These are phyloP conservation scores for Ceratocystis papillata DNA, from an alignment of 2,329 filamentous ascomycete genomes.

Conservation along the genomic window DNA sequence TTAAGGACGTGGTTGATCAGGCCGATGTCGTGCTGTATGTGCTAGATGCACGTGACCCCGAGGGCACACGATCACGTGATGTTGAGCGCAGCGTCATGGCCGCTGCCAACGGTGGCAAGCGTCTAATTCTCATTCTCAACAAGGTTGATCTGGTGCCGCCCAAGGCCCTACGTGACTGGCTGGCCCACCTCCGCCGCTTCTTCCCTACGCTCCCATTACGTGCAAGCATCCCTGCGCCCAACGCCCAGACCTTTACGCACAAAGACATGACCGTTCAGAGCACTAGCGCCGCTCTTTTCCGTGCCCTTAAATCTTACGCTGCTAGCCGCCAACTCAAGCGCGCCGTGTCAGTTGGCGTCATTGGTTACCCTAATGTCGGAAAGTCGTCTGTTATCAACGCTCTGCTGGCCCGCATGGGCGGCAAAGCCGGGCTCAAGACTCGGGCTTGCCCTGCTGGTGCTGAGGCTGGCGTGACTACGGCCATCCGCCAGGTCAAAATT, in stretches of 20 bases:
- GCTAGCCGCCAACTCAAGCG: constrained; percentile 76
- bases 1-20: constrained; percentile 82
- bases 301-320: constrained; percentile 79
- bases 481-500: constrained; percentile 79
- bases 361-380: constrained; percentile 91
- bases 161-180: constrained; percentile 71
- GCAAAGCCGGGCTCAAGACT: constrained; percentile 45
- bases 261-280: constrained; percentile 76
- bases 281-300: constrained; percentile 76
- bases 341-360: constrained; percentile 80
- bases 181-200: constrained; percentile 70
- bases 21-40: constrained; percentile 90
- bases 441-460: constrained; percentile 75
- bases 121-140: constrained; percentile 84
- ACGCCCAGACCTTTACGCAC: constrained; percentile 87
- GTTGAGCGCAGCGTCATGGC: constrained; percentile 87
- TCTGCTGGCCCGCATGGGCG: constrained; percentile 64
- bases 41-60: constrained; percentile 80
- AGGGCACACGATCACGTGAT: constrained; percentile 80
- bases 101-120: constrained; percentile 70
- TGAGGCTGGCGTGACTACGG: constrained; percentile 85
- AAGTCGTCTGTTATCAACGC: constrained; percentile 97
- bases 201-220: constrained; percentile 87
- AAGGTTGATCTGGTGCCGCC: constrained; percentile 88
- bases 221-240: constrained; percentile 69